Base-by-base conservation (phyloP, 176 grass and related monocot genomes). In the Puccinellia tenuiflora region DNA sequence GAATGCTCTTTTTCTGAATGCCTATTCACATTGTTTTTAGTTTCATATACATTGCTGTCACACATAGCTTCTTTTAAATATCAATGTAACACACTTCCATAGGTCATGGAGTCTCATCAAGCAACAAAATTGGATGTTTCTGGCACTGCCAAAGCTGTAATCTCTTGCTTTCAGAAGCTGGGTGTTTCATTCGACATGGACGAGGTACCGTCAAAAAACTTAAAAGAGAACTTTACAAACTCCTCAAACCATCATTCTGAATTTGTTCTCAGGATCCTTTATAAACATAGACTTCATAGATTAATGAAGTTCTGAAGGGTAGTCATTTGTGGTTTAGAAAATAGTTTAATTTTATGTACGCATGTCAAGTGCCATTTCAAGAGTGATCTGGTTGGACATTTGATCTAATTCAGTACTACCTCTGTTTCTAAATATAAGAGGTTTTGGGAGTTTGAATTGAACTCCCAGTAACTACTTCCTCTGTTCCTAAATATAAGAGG, bases 81-180 rank as follows among this genome's bases (percentile, higher is more conserved):
- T 64, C 71, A 30, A 81, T 85, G 39, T 80, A 61, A 45, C 83
- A 69, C 47, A 57, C 55, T 67, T 82, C 52, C 43, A 29, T 72
- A 98, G 96, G 96, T 95, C 53, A 95, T 98, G 96, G 96, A 98
- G 79, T 98, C 92, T 25, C 96, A 95, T 88, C 96, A 95, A 88
- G 82, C 88, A 13, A 80, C 81, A 64, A 98, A 98, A 77, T 86
- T 98, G 81, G 96, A 98, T 29, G 82, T 92, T 71, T 98, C 92
- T 84, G 92, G 92, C 47, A 98, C 92, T 70, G 92, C 96, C 29
- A 95, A 98, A 85, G 88, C 92, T 79, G 92, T 93, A 28, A 93
- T 98, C 83, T 86, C 96, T 81, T 95, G 89, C 83, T 95, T 98
- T 83, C 76, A 93, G 79, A 95, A 98, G 56, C 65, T 98, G 66